These are phyloP conservation scores for Coniochaeta prunicola DNA, from an alignment of 2,329 filamentous ascomycete genomes.

Conservation along the genomic window DNA sequence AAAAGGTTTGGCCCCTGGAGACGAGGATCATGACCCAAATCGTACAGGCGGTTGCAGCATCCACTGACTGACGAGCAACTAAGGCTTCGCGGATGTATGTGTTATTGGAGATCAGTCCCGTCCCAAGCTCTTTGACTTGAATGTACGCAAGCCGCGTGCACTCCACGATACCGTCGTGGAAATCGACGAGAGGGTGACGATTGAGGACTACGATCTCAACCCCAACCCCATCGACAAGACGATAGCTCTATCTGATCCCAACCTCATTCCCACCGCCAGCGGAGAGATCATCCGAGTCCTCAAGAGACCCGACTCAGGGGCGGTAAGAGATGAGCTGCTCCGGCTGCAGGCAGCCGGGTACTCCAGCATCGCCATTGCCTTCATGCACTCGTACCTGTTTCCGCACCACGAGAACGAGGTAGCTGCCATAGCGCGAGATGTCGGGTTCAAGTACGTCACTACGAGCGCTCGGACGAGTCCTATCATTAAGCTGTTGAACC, in stretches of 20 bases:
- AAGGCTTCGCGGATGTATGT: slow-evolving; percentile 65
- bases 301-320: slow-evolving; percentile 45
- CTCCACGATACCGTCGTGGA: slow-evolving; percentile 65
- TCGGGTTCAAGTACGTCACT: slow-evolving; percentile 62
- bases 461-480: slow-evolving; percentile 62
- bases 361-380: slow-evolving; percentile 27
- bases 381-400: slow-evolving; percentile 11
- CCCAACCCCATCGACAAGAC: slow-evolving; percentile 48
- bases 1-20: no score
- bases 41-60: neutral
- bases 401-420: slow-evolving; percentile 10
- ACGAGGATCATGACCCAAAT: no score
- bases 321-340: slow-evolving; percentile 49
- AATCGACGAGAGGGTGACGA: slow-evolving; percentile 66
- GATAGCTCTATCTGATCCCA: slow-evolving; percentile 44
- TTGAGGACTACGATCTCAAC: slow-evolving; percentile 68
- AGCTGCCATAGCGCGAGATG: slow-evolving; percentile 6
- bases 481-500: slow-evolving; percentile 67
- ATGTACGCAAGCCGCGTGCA: slow-evolving; percentile 60
- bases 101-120: slow-evolving; percentile 68
- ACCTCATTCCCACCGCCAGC: neutral
- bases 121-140: slow-evolving; percentile 66
- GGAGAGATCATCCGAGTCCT: slow-evolving; percentile 64
- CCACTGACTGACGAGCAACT: slow-evolving; percentile 15
- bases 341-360: slow-evolving; percentile 55